Evolutionary conservation across 2,329 filamentous ascomycete species (phyloP), one percentile per base, ranked within the genome.

Genomic region (Aureobasidium uvarum): DNA sequence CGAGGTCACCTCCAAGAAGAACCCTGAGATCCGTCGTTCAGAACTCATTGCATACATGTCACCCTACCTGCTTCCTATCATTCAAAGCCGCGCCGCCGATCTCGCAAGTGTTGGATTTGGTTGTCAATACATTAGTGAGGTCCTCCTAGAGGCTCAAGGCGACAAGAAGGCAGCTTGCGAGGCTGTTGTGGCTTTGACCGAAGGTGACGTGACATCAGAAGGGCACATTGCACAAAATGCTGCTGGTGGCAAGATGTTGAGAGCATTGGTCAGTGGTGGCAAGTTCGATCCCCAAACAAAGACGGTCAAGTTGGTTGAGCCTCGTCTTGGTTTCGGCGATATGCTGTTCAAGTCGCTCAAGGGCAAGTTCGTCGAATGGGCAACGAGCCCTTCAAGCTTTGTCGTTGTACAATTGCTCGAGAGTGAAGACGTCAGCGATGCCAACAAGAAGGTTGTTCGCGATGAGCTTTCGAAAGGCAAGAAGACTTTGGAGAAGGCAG

Each of bases 1-100:
- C 63, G 85, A 88, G 70, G 87, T 84, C 16, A 98, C 93, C 1
- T 96, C 91, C 69, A 99, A 98, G 80, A 99, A 99, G 78, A 92
- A 96, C 66, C 83, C 91, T 0, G 87, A 89, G 63, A 78, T 84
- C 25, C 86, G 95, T 66, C 86, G 90, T 66, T 83, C 86, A 70
- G 95, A 97, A 75, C 81, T 99, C 48, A 81, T 91, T 25, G 85
- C 87, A 66, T 84, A 87, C 13, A 80, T 96, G 33, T 92, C 92
- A 1, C 87, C 90, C 1, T 84, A 87, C 36, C 81, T 98, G 2
- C 82, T 99, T 36, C 84, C 87, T 50, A 86, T 91, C 45, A 89
- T 98, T 66, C 83, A 86, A 1, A 81, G 86, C 1, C 85, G 88
- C 28, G 85, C 92, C 1, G 79, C 81, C 2, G 85, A 89, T 43